These are phyloP conservation scores for Boletus reticulatus DNA, from an alignment of 768 basidiomycete genomes.

Conservation along the genomic window DNA sequence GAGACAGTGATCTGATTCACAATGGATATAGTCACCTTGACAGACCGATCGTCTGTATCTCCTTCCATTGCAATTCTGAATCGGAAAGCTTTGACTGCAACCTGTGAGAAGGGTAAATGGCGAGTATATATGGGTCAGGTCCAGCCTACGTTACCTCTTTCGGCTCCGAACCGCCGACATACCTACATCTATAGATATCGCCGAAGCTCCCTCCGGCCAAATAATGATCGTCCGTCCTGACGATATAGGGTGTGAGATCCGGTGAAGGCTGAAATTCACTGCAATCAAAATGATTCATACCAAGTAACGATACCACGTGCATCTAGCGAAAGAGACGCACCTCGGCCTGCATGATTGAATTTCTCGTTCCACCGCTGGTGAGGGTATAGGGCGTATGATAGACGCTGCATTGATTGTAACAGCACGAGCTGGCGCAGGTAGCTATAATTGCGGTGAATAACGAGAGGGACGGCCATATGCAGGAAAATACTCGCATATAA, in stretches of 20 bases:
- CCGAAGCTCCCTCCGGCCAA: neutral
- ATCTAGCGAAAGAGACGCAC: too few species aligned
- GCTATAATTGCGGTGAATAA: too few species aligned
- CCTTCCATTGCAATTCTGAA: slow-evolving; percentile 2
- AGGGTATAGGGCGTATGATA: too few species aligned
- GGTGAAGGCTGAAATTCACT: neutral
- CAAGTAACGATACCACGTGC: too few species aligned
- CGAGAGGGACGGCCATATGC: too few species aligned
- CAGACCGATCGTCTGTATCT: neutral
- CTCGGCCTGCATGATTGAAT: too few species aligned
- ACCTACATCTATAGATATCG: slow-evolving; percentile 2
- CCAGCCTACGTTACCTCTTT: slow-evolving; percentile 1
- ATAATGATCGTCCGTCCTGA: neutral
- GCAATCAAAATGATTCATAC: too few species aligned
- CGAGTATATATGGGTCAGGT: too few species aligned
- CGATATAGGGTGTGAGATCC: neutral
- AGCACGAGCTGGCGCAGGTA: too few species aligned
- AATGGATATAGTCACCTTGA: neutral
- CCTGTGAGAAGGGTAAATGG: slow-evolving; percentile 3
- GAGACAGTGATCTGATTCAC: neutral
- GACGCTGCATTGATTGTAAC: too few species aligned
- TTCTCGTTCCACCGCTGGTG: too few species aligned
- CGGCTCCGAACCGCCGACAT: neutral
- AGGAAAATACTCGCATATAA: too few species aligned
- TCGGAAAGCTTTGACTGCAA: slow-evolving; percentile 24